Conservation (phyloP, 2,329 filamentous ascomycete species). For the Apiospora malaysiana region DNA sequence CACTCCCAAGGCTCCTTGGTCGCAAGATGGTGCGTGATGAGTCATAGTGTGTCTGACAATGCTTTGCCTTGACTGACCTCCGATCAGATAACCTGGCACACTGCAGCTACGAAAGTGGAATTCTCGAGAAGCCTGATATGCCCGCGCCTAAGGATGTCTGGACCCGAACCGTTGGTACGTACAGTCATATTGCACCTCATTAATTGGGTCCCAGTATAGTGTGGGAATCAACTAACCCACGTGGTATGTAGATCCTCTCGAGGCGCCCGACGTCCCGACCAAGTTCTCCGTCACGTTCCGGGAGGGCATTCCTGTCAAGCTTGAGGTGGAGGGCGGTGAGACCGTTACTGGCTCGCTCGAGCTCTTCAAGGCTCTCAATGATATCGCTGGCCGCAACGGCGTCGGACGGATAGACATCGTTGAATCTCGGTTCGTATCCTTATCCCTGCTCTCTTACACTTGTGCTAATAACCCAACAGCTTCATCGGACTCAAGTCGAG, state of each 20-base stretch:
- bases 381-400: slow-evolving; percentile 72
- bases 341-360: slow-evolving; percentile 71
- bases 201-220: slow-evolving; percentile 35
- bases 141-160: slow-evolving; percentile 80
- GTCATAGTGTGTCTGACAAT: background rate
- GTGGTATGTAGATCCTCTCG: slow-evolving; percentile 59
- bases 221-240: background rate
- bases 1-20: slow-evolving; percentile 66
- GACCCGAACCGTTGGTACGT: slow-evolving; percentile 62
- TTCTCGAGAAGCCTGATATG: slow-evolving; percentile 68
- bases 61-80: slow-evolving; percentile 14
- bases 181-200: background rate
- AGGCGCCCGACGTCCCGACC: slow-evolving; percentile 72
- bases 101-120: slow-evolving; percentile 81
- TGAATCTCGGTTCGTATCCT: slow-evolving; percentile 57
- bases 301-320: slow-evolving; percentile 73
- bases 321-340: slow-evolving; percentile 54
- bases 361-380: slow-evolving; percentile 74
- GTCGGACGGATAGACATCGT: slow-evolving; percentile 80
- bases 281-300: slow-evolving; percentile 76
- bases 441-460: background rate
- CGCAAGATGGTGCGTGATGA: slow-evolving; percentile 23
- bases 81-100: slow-evolving; percentile 71
- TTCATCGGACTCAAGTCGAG: slow-evolving; percentile 25
- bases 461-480: background rate